Evolutionary conservation across 2,329 filamentous ascomycete genomes (phyloP), one percentile per base, ranked within the genome.

Genomic region (Hyphodiscus sp.): DNA sequence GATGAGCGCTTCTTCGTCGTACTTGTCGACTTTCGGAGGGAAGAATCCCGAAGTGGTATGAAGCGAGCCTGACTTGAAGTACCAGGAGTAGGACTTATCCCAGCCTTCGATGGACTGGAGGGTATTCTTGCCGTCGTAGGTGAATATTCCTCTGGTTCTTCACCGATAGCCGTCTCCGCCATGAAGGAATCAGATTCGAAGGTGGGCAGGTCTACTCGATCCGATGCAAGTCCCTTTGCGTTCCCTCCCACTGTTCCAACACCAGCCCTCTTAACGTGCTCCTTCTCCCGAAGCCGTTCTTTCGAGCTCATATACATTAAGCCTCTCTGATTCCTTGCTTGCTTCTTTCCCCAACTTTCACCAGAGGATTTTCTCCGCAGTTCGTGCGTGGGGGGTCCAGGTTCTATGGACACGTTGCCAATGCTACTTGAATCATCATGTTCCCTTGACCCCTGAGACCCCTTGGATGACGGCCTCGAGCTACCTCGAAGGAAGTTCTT

Each of bases 271-370:
- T 80, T 85, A 61, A 87, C 83, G 3, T 71, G 71, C 58, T 87
- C 83, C 59, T 77, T 82, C 49, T 83, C 81, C 45, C 79, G 76
- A 45, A 89, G 70, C 29, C 77, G 76, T 67, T 89, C 86, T 65
- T 80, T 85, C 45, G 86, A 89, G 70, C 78, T 83, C 83, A 86
- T 88, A 64, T 88, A 87, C 78, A 85, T 83, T 63, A 88, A 70
- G 2, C 83, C 79, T 65, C 78, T 81, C 57, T 78, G 69, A 53
- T 72, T 72, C 26, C 81, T 75, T 2, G 69, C 68, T 42, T 76
- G 71, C 65, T 81, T 85, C 66, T 73, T 79, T 19, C 78, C 78
- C 81, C 82, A 85, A 66, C 80, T 84, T 61, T 86, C 82, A 58
- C 76, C 73, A 1, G 82, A 85, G 43, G 73, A 71, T 63, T 79